Conservation (phyloP, 2,329 filamentous ascomycete species). For the Lasiodiplodia citricola region DNA sequence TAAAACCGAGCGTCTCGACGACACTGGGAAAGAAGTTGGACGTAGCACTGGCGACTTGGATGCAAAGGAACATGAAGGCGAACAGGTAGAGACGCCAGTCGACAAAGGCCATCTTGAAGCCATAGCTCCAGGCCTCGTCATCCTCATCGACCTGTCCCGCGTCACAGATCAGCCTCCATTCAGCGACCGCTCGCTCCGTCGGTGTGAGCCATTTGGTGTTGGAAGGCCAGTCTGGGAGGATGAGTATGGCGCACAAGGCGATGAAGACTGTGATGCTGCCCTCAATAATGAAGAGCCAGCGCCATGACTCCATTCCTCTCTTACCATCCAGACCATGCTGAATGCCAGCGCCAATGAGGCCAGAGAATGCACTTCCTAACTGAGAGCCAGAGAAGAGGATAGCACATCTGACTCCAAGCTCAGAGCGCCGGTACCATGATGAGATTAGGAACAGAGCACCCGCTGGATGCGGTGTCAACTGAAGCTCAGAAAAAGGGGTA, state of each 20-base stretch:
- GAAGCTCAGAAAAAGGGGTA: no score
- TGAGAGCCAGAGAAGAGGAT: slow-evolving; percentile 59
- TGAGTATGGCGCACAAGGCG: neutral
- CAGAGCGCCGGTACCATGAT: slow-evolving; percentile 60
- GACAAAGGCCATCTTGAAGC: neutral
- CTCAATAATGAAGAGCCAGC: neutral
- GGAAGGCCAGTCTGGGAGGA: slow-evolving; percentile 28
- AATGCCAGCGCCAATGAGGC: slow-evolving; percentile 60
- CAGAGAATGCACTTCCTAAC: slow-evolving; percentile 58
- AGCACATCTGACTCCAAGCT: slow-evolving; percentile 57
- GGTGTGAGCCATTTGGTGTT: slow-evolving; percentile 16
- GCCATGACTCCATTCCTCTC: slow-evolving; percentile 41
- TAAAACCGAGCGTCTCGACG: slow-evolving; percentile 44
- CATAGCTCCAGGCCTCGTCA: neutral
- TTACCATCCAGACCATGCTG: slow-evolving; percentile 44
- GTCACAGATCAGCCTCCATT: neutral
- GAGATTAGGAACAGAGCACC: slow-evolving; percentile 56
- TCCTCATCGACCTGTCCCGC: neutral
- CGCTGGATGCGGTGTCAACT: slow-evolving; percentile 28
- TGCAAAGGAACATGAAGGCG: slow-evolving; percentile 29
- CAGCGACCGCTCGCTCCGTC: neutral
- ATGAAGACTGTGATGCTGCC: neutral
- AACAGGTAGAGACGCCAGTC: slow-evolving; percentile 1
- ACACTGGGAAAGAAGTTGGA: slow-evolving; percentile 43
- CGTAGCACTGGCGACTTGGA: slow-evolving; percentile 32